phyloP scores from a whole-genome alignment of 139 green algal species.

The Dunaliella sp. region DNA sequence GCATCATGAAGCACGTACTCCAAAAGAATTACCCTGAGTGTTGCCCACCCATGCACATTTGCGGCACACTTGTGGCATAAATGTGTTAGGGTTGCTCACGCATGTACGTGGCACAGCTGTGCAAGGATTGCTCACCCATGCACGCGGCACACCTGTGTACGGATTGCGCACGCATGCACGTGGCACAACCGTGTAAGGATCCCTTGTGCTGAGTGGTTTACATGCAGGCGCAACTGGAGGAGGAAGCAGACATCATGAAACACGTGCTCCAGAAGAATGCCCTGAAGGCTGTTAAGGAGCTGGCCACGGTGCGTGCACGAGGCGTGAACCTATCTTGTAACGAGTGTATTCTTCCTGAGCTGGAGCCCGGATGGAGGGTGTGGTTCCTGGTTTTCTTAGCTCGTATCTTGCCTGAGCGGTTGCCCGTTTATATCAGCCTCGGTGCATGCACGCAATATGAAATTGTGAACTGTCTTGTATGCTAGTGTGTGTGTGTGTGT shows the following conservation, averaged over 20 bases:
- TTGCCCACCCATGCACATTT: too few species aligned
- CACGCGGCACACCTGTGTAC: too few species aligned
- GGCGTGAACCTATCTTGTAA: not conserved
- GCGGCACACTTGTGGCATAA: too few species aligned
- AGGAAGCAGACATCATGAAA: constrained; percentile 91
- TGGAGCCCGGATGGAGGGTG: too few species aligned
- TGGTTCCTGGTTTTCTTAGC: not conserved
- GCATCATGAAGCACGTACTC: constrained; percentile 85
- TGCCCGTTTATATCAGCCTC: not conserved
- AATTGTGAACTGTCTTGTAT: not conserved
- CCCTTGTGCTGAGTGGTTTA: too few species aligned
- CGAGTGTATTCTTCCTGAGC: not conserved
- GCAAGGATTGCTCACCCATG: too few species aligned
- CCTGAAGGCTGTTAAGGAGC: constrained; percentile 90
- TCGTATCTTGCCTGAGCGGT: not conserved
- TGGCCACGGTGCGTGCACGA: constrained; percentile 69
- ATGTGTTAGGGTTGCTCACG: too few species aligned
- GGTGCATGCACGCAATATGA: not conserved
- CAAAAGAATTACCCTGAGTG: constrained; percentile 87
- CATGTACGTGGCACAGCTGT: too few species aligned
- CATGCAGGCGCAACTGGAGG: constrained; percentile 32
- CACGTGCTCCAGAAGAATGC: constrained; percentile 83
- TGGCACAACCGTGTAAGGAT: too few species aligned
- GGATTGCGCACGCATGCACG: too few species aligned
- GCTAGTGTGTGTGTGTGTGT: not conserved